Evolutionary conservation across 129 eudicot species (phyloP).

Genomic region (Apium graveolens): DNA sequence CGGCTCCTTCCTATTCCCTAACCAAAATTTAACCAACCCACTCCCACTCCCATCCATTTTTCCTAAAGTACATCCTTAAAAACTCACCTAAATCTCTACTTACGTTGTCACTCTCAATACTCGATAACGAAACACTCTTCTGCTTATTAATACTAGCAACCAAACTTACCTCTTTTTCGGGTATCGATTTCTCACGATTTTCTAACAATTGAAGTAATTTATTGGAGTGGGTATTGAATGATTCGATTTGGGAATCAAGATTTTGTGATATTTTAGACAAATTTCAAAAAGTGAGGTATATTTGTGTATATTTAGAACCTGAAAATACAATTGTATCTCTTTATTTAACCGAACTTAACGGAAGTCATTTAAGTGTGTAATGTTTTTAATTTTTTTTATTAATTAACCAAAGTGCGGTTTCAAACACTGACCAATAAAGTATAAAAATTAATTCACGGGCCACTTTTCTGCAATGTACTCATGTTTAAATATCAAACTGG

Average conservation of each 20-base stretch:
- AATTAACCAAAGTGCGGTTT: too few relatives aligned
- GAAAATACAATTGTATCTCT: too few relatives aligned
- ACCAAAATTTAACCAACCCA: constrained; percentile 29
- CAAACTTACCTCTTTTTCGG: constrained; percentile 22
- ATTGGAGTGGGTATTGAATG: constrained; percentile 16
- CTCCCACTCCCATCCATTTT: constrained; percentile 38
- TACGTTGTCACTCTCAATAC: constrained; percentile 2
- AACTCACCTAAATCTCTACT: constrained; percentile 15
- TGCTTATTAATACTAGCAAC: constrained; percentile 25
- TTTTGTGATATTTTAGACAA: too few relatives aligned
- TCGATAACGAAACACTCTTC: constrained; percentile 15
- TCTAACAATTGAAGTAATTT: constrained; percentile 24
- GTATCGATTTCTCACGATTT: constrained; percentile 35
- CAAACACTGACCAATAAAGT: too few relatives aligned
- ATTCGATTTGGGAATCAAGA: constrained; percentile 29
- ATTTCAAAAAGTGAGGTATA: too few relatives aligned
- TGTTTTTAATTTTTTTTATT: too few relatives aligned
- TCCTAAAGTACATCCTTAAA: constrained; percentile 32
- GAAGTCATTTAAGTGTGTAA: too few relatives aligned
- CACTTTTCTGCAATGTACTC: too few relatives aligned
- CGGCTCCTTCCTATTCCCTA: constrained; percentile 39
- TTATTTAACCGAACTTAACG: too few relatives aligned
- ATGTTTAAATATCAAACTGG: too few relatives aligned
- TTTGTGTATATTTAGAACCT: too few relatives aligned
- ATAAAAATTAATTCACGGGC: too few relatives aligned